phyloP scores from a whole-genome alignment of 768 basidiomycete genomes.

The Phylloporus sp. region DNA sequence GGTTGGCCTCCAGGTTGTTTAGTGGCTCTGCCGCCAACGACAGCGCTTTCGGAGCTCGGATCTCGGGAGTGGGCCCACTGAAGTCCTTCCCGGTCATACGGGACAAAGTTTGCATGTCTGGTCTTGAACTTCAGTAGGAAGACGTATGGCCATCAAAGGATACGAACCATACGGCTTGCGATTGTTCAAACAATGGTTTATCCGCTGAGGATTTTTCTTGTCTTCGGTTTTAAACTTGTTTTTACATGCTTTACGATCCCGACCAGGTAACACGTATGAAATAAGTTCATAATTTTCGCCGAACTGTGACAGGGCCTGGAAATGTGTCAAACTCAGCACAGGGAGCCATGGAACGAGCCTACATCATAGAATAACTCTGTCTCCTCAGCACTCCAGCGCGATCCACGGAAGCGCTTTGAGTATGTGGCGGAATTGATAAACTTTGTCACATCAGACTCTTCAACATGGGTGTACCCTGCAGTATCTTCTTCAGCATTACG shows the following conservation, averaged over 20 bases:
- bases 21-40: constrained; percentile 31
- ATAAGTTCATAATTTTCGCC: constrained; percentile 93
- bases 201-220: constrained; percentile 68
- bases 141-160: not conserved
- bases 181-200: constrained; percentile 71
- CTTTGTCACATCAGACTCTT: constrained; percentile 77
- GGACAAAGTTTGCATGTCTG: constrained; percentile 69
- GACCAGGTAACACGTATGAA: constrained; percentile 75
- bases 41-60: constrained; percentile 39
- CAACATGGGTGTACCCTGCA: constrained; percentile 67
- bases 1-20: not conserved
- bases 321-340: constrained; percentile 6
- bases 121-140: not conserved
- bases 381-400: constrained; percentile 86
- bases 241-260: constrained; percentile 85
- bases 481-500: constrained; percentile 64
- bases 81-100: constrained; percentile 85
- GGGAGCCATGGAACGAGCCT: constrained; percentile 23
- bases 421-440: constrained; percentile 84
- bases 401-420: constrained; percentile 73
- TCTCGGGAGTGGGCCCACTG: constrained; percentile 73
- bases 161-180: constrained; percentile 69
- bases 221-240: constrained; percentile 92
- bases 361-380: constrained; percentile 87
- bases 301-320: constrained; percentile 83